These are phyloP conservation scores for Suhomyces panamericanus DNA, from an alignment of 1,139 yeast species.

Conservation along the genomic window DNA sequence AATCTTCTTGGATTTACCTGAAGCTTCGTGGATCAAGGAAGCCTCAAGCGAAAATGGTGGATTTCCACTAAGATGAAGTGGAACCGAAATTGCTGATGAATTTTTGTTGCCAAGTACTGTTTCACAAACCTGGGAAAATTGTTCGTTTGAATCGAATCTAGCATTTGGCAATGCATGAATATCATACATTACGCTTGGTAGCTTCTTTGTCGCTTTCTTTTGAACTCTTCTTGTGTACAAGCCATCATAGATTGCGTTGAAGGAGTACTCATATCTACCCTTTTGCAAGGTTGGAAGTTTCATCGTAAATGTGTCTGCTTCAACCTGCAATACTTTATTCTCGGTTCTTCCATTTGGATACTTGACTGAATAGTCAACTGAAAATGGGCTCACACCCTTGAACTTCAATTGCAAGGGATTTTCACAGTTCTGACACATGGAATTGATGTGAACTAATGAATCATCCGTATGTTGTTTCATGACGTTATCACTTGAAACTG, in stretches of 20 bases:
- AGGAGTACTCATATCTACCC: slow-evolving; percentile 64
- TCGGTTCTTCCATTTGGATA: slow-evolving; percentile 57
- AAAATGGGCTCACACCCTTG: slow-evolving; percentile 71
- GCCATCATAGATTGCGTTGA: slow-evolving; percentile 66
- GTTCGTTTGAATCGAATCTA: slow-evolving; percentile 47
- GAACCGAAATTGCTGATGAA: slow-evolving; percentile 49
- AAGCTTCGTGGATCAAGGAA: slow-evolving; percentile 45
- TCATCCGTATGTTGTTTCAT: slow-evolving; percentile 22
- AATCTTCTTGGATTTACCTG: slow-evolving; percentile 19
- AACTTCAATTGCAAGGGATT: slow-evolving; percentile 29
- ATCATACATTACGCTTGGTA: slow-evolving; percentile 54
- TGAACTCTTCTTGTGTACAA: slow-evolving; percentile 54
- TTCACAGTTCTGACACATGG: slow-evolving; percentile 37
- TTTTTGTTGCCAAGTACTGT: slow-evolving; percentile 36
- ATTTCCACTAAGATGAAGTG: slow-evolving; percentile 55
- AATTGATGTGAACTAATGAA: slow-evolving; percentile 24
- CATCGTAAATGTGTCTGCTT: slow-evolving; percentile 26
- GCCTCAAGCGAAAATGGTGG: slow-evolving; percentile 65
- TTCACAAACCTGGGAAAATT: slow-evolving; percentile 58
- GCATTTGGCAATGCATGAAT: slow-evolving; percentile 65
- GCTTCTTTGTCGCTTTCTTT: slow-evolving; percentile 22
- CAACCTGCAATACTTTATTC: slow-evolving; percentile 33
- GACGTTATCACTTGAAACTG: slow-evolving; percentile 23
- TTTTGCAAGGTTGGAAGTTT: slow-evolving; percentile 36
- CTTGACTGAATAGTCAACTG: slow-evolving; percentile 63